Conservation (phyloP, 129 eudicot genomes). For the Ambrosia artemisiifolia region DNA sequence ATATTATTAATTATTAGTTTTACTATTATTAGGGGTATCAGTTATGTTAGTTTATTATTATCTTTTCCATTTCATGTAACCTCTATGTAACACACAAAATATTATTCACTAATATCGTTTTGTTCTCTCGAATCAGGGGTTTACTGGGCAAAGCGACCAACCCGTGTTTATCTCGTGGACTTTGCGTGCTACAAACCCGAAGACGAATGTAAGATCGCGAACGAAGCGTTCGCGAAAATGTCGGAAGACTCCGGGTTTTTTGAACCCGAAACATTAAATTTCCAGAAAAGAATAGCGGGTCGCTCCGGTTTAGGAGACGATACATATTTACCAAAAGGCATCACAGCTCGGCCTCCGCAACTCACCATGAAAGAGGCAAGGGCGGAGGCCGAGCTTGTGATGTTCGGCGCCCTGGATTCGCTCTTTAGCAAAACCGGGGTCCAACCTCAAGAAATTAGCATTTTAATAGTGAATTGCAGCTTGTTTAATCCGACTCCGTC, state of each 20-base stretch:
- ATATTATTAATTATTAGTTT: too few relatives aligned
- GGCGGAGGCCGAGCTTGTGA: background rate
- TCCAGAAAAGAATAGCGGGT: background rate
- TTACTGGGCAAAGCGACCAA: background rate
- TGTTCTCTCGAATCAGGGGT: background rate
- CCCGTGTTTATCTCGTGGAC: background rate
- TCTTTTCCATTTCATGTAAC: too few relatives aligned
- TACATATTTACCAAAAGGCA: background rate
- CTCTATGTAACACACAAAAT: too few relatives aligned
- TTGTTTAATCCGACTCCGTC: conserved; percentile 4
- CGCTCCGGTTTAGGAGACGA: background rate
- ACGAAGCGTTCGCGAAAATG: background rate
- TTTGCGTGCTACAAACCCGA: background rate
- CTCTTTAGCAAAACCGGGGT: background rate
- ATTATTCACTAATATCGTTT: too few relatives aligned
- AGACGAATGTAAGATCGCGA: background rate
- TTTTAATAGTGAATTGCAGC: conserved; percentile 1
- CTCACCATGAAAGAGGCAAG: background rate
- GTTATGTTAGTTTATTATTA: too few relatives aligned
- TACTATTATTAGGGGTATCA: too few relatives aligned
- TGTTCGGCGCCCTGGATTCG: background rate
- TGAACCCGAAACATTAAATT: background rate
- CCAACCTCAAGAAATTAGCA: background rate
- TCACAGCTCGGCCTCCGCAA: conserved; percentile 1
- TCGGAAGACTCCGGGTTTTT: background rate